Base-by-base conservation (phyloP, 2,329 filamentous ascomycete genomes). In the Aspergillus melleus region DNA sequence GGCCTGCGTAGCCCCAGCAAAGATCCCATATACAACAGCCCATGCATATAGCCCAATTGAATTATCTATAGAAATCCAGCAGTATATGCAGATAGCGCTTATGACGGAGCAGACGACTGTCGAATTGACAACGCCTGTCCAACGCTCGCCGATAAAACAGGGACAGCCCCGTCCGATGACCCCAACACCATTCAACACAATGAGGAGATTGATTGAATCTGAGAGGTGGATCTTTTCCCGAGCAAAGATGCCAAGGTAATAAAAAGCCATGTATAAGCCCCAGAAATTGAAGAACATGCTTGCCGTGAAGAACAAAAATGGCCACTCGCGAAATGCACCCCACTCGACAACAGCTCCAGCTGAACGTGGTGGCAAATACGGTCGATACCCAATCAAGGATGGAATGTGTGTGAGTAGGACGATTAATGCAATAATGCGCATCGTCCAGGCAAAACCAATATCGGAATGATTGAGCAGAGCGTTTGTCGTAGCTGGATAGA, bases 201-300 rank as follows among this genome's bases (percentile, higher is more conserved):
- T 6, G 5, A 52, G 26, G 12, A 59, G n/a, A 12, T 42, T 53
- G 9, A 53, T 16, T 1, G 77, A 81, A 8, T 82, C 77, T 85
- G 78, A 4, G 26, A 46, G 24, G n/a, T 62, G 60, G 29, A 78
- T 66, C 6, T 71, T 69, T 16, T 76, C 81, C 32, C 79, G 76
- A 2, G 74, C 73, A 67, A 79, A 87, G 0, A 80, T 75, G 0
- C 80, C 75, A 44, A 87, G 70, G 71, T 87, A 88, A 73, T 83
- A 86, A 64, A 85, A 86, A 10, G 80, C 80, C 59, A 86, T 82
- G 66, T 86, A 87, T 2, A 85, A 70, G 2, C 81, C 80, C 61
- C 79, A 75, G 66, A 85, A 84, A 58, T 70, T 71, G 29, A 79
- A 73, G 55, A 79, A 80, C 62, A 79, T 77, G 4, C 80, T 80